Evolutionary conservation across 2,329 filamentous ascomycete genomes (phyloP), one percentile per base, ranked within the genome.

Genomic region (Didymella glomerata): DNA sequence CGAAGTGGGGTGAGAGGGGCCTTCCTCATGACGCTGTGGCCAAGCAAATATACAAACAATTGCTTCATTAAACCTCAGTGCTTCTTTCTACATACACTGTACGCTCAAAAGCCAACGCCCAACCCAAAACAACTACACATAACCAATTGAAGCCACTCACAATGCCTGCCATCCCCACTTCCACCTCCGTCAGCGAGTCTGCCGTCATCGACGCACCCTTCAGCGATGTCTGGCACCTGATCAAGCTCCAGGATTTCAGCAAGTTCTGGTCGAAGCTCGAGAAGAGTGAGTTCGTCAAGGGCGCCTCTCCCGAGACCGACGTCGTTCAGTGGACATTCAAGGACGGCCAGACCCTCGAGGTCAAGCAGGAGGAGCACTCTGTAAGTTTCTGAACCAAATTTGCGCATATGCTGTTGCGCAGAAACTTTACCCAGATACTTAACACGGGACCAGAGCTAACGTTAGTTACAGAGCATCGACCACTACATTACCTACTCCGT

Each of bases 291-390:
- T 83, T 80, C 68, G 86, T 88, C 76, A 88, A 89, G 80, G 87
- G 85, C 49, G 76, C 82, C 14, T 85, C 81, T 48, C 76, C 82
- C n/a, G 88, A 90, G 77, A 86, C 88, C 44, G 88, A 90, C 68
- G 78, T 90, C 56, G 84, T 90, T 70, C 84, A 84, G 76, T 91
- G 88, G 88, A 85, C 83, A 20, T 91, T 91, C 82, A 86, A 87
- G 75, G 89, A 91, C 69, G 88, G 87, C 48, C 86, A 84, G 27
- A 83, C 85, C 54, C 79, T 90, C 20, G 88, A 91, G 76, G 86
- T 91, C 66, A 91, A 91, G 85, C 87, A 89, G 80, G 89, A 91
- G 78, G 89, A 90, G 81, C 88, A 91, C 79, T 89, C 86, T 65
- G 87, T 89, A 77, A 60, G 84, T 76, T 36, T 30, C 11, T 27